Evolutionary conservation across 805 yeast species (phyloP).

Genomic region (Spathaspora girioi): DNA sequence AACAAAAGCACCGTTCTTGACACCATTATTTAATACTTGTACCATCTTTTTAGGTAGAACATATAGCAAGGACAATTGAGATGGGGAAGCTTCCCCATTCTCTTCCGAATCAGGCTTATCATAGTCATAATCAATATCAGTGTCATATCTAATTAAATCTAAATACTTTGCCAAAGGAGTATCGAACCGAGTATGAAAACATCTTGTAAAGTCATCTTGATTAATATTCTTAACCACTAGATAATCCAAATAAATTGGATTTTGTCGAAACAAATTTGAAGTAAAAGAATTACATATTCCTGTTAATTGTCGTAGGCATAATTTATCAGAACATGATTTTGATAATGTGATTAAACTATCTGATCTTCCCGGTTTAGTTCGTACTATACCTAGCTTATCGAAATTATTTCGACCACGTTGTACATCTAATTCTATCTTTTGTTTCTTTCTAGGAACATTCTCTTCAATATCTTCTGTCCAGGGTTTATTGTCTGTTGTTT

Average conservation of each 20-base stretch:
- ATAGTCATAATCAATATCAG: constrained; percentile 18
- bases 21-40: constrained; percentile 54
- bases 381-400: constrained; percentile 54
- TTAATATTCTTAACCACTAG: constrained; percentile 43
- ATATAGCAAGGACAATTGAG: constrained; percentile 27
- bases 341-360: constrained; percentile 73
- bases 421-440: constrained; percentile 6
- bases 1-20: constrained; percentile 52
- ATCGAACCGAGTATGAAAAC: constrained; percentile 31
- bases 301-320: constrained; percentile 57
- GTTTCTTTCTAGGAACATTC: constrained; percentile 10
- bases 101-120: constrained; percentile 15
- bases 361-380: constrained; percentile 90
- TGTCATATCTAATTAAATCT: constrained; percentile 17
- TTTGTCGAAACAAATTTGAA: constrained; percentile 26
- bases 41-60: constrained; percentile 16
- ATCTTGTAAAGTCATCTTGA: constrained; percentile 31
- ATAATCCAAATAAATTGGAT: constrained; percentile 39
- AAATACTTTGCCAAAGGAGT: constrained; percentile 13
- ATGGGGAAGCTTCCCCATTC: constrained; percentile 16
- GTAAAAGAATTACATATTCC: constrained; percentile 51
- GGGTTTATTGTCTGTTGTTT: constrained; percentile 12
- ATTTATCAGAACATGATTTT: constrained; percentile 87
- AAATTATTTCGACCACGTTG: constrained; percentile 64
- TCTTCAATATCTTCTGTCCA: constrained; percentile 14